Evolutionary conservation across 2,329 filamentous ascomycete genomes (phyloP), one percentile per base, ranked within the genome.

Genomic region (Geoglossum cookeanum): DNA sequence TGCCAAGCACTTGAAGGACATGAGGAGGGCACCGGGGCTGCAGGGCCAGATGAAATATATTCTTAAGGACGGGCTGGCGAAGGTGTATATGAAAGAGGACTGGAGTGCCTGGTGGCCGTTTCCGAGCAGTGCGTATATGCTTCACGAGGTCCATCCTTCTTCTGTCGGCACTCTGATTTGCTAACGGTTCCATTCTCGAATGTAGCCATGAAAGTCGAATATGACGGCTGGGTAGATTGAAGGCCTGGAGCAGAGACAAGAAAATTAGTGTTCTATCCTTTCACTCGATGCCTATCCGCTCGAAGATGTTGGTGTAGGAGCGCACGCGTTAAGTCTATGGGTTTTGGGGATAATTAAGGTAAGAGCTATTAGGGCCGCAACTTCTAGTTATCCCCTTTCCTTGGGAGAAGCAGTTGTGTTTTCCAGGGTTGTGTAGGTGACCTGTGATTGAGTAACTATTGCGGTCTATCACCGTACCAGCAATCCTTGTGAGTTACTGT

Each of bases 41-140:
- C 80, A 84, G 68, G 85, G 85, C 0, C 70, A 80, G 64, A 66
- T 88, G 61, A 86, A 86, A 73, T 83, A 79, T 71, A 73, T 87
- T 1, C 68, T 72, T 0, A 72, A 73, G 8, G 70, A 73, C 0
- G 78, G 75, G 0, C 79, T 78, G 0, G 76, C 75, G 65, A 77
- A 72, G 9, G 69, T 78, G 4, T 87, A 85, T 65, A 71, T 87
- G 73, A 76, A 77, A 42, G 78, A 84, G 68, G 81, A 87, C 63
- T 80, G 81, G 72, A 78, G 79, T n/a, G 71, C 70, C 22, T 75
- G 74, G 62, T 77, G 72, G 60, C 71, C 75, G 27, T 80, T 75
- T 65, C 74, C 74, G 17, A 70, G 22, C 22, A 22, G 22, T 66
- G 57, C 69, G 68, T 71, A 64, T 67, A 68, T 62, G 4, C 22